Conservation (phyloP, 768 basidiomycete genomes). For the Russula foetens region DNA sequence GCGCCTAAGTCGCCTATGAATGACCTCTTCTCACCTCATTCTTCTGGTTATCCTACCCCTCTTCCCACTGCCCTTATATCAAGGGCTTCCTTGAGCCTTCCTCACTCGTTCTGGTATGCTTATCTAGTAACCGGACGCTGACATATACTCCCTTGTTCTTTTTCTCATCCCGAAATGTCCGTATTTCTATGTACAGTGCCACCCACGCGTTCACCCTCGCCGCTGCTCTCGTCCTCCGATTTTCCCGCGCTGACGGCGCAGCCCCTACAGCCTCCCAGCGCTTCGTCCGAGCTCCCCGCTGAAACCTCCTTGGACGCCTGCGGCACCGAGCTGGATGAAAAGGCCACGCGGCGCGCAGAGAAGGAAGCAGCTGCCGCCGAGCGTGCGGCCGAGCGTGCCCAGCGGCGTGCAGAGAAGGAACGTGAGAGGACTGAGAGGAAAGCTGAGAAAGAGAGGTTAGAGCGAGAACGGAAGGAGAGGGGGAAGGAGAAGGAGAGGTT, state of each 20-base stretch:
- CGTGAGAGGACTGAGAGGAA: constrained; percentile 51
- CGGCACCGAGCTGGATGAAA: constrained; percentile 31
- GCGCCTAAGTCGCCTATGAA: constrained; percentile 1
- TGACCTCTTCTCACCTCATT: not conserved
- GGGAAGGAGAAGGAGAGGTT: constrained; percentile 37
- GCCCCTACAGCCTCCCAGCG: constrained; percentile 26
- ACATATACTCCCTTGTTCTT: constrained; percentile 16
- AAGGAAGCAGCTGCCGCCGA: constrained; percentile 58
- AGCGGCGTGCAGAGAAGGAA: constrained; percentile 53
- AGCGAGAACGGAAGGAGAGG: constrained; percentile 34
- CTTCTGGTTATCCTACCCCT: not conserved
- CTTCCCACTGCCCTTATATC: not conserved
- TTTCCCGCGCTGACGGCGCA: constrained; percentile 61
- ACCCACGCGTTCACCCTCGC: constrained; percentile 27
- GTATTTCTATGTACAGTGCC: constrained; percentile 17
- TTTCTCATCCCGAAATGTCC: constrained; percentile 25
- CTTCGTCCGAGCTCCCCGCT: constrained; percentile 23
- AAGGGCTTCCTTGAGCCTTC: not conserved
- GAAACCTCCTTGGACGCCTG: constrained; percentile 28
- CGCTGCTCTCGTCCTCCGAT: constrained; percentile 55
- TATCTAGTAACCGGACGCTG: constrained; percentile 15
- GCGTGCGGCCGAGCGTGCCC: constrained; percentile 54
- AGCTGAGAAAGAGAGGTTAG: constrained; percentile 36
- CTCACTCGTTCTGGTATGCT: constrained; percentile 17
- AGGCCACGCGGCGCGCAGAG: constrained; percentile 31